Base-by-base conservation (phyloP, 2,329 filamentous ascomycete genomes). In the Zymoseptoria crescenta region DNA sequence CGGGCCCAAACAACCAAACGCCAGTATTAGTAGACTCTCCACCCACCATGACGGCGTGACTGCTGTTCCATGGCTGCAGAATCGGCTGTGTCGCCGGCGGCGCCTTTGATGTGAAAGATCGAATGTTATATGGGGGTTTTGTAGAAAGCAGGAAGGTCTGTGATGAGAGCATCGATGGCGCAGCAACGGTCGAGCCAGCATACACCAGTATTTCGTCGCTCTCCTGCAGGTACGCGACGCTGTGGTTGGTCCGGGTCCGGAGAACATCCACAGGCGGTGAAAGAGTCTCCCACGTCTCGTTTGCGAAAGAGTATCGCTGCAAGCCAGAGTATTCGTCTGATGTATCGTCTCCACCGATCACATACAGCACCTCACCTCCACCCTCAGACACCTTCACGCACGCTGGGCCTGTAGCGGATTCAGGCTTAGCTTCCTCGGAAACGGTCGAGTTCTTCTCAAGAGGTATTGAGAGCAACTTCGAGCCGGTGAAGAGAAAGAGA, bases 181-280 rank as follows among this genome's bases (percentile, higher is more conserved):
- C 76, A 27, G 83, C 83, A 65, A 86, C 82, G 67, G 86, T 84
- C 16, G 81, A 84, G 52, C 93, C 93, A 30, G 87, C 89, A 71
- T 92, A 96, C 27, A 96, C 80, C 24, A 96, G 75, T 57, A 97
- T 88, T 3, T 84, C 81, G 57, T 89, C 81, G 16, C 84, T 82
- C 21, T 81, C 80, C 62, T 85, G 81, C 56, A 97, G 78, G 70
- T 52, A 96, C 19, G 83, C 81, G 10, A 88, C 87, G 64, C 84
- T 86, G 73, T 97, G 93, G 66, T 87, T 83, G 59, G 84, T 78
- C 59, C 91, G 85, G 68, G 90, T 84, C 69, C 88, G 80, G 53
- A 87, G 81, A 52, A 86, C 83, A 41, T 74, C 72, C 30, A 76
- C 76, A 16, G 74, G 72, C 4, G 79, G 76, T 10, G 70, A 70